These are phyloP conservation scores for Phanerochaete carnosa DNA, from an alignment of 768 basidiomycete genomes.

Conservation along the genomic window DNA sequence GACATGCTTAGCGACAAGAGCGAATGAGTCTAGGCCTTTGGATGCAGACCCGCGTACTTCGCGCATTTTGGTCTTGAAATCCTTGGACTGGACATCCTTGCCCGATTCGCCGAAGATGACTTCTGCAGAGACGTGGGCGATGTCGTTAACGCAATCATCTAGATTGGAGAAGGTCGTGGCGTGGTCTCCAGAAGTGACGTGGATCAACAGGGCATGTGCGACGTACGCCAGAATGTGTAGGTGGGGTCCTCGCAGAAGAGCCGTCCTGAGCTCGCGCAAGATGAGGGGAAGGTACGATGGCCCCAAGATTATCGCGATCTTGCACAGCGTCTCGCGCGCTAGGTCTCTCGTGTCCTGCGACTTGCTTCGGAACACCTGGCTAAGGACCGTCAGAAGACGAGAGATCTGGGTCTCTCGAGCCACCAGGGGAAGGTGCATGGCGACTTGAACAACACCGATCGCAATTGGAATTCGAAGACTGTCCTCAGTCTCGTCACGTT, in stretches of 20 bases:
- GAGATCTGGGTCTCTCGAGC: slow-evolving; percentile 66
- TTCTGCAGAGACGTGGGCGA: slow-evolving; percentile 79
- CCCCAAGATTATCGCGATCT: slow-evolving; percentile 72
- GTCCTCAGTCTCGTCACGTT: slow-evolving; percentile 79
- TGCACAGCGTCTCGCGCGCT: slow-evolving; percentile 76
- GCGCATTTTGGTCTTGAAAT: slow-evolving; percentile 91
- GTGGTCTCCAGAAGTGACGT: slow-evolving; percentile 66
- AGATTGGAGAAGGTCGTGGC: slow-evolving; percentile 54
- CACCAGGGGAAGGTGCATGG: slow-evolving; percentile 69
- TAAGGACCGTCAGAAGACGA: slow-evolving; percentile 77
- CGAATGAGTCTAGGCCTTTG: slow-evolving; percentile 85
- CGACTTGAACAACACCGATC: slow-evolving; percentile 81
- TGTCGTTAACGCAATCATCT: slow-evolving; percentile 74
- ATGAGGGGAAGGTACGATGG: slow-evolving; percentile 69
- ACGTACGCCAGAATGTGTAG: slow-evolving; percentile 88
- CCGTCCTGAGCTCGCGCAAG: slow-evolving; percentile 78
- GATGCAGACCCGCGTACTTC: slow-evolving; percentile 84
- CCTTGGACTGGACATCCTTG: slow-evolving; percentile 82
- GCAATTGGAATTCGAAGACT: slow-evolving; percentile 85
- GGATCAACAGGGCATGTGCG: slow-evolving; percentile 76
- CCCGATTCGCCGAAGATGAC: slow-evolving; percentile 95
- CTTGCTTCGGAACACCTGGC: slow-evolving; percentile 88
- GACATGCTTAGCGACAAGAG: slow-evolving; percentile 73
- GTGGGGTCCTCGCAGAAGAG: slow-evolving; percentile 88
- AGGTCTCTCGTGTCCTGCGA: slow-evolving; percentile 92